Base-by-base conservation (phyloP, 2,329 filamentous ascomycete species). In the Trichoderma sp. region DNA sequence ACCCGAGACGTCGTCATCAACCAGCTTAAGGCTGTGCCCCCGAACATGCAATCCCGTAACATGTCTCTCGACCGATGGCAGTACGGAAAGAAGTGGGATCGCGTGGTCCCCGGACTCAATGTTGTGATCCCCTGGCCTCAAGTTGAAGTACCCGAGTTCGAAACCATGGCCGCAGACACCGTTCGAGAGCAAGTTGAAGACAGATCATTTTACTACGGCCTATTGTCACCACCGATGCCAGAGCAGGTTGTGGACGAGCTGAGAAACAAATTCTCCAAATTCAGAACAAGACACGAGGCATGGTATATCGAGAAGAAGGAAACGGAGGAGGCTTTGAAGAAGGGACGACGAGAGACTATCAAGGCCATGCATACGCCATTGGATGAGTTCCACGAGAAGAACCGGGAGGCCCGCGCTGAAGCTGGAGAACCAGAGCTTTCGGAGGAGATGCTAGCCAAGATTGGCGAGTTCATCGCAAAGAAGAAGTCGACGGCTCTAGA, bases 181-280 rank as follows among this genome's bases (percentile, higher is more conserved):
- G 83, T 90, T 59, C 91, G 93, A 74, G 89, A 92, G 79, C 87
- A 91, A 70, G 92, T 94, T 71, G 93, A 97, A 78, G 86, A 89
- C 74, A 86, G 85, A 77, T 93, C 92, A 1, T 97, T 93, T 79
- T 85, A 91, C 69, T 94, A 95, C n/a, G 92, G 90, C 43, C 85
- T 98, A 28, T 84, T 94, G 32, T 85, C 87, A 17, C 87, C 92
- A 30, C 95, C 95, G 15, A 93, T 97, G 87, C 94, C 95, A 6
- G 82, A 85, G 34, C 83, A 82, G n/a, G 88, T 98, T 47, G 87
- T 97, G 75, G 91, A 97, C 80, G 95, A 98, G 85, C 85, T 98
- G 79, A 88, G 94, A 79, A 92, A 92, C 84, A 92, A 90, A 79
- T 97, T 91, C 86, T 93, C 91, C 76, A 89, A 88, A 77, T 96